Conservation (phyloP, 306 rosid species). For the Ziziphus jujuba region DNA sequence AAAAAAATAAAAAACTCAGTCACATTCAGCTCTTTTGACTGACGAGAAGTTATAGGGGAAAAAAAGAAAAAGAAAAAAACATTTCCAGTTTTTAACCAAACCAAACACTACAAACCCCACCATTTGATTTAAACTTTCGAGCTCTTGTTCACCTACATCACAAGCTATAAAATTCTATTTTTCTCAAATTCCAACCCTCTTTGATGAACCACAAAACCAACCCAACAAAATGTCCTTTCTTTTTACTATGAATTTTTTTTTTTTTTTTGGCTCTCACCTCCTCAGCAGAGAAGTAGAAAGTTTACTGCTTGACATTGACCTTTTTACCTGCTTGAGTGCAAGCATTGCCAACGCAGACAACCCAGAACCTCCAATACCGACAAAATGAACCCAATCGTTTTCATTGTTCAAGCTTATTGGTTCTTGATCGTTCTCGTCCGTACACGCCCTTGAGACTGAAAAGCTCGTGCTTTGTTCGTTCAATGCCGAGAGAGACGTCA, state of each 20-base stretch:
- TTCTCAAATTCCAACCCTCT: too few species aligned
- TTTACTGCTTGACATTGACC: neutral
- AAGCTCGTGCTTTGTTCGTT: neutral
- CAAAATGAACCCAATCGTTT: constrained; percentile 34
- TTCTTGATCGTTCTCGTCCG: constrained; percentile 12
- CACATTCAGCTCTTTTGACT: neutral
- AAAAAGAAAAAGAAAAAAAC: too few species aligned
- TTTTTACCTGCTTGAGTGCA: constrained; percentile 32
- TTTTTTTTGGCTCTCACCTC: neutral
- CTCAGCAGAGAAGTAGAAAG: neutral
- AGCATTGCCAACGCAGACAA: constrained; percentile 34
- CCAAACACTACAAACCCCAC: too few species aligned
- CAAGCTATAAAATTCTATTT: too few species aligned
- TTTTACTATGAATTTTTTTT: neutral
- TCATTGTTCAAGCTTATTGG: neutral
- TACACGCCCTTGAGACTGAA: constrained; percentile 7
- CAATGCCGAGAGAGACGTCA: neutral
- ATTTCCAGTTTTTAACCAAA: neutral
- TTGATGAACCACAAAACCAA: too few species aligned
- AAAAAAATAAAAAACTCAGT: neutral
- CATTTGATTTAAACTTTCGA: too few species aligned
- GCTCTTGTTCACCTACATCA: too few species aligned
- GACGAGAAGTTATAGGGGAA: neutral
- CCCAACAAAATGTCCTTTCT: neutral
- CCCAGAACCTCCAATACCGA: constrained; percentile 45